Conservation (phyloP, 1,284 basidiomycete genomes). For the Rhodotorula sp. region DNA sequence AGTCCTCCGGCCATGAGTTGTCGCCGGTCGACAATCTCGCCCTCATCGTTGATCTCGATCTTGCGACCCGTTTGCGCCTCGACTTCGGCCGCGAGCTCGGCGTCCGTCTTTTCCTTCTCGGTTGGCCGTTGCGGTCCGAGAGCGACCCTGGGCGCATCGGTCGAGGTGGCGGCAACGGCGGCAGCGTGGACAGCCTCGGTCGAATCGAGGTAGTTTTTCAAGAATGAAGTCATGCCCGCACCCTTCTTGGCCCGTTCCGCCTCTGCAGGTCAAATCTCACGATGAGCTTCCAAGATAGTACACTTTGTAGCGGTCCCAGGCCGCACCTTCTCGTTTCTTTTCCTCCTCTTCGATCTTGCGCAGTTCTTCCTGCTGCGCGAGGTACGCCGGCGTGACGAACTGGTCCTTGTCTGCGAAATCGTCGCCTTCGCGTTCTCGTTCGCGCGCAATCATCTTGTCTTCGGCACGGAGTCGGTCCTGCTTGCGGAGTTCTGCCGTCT, state of each 20-base stretch:
- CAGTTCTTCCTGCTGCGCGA: slow-evolving; percentile 91
- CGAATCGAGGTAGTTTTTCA: slow-evolving; percentile 75
- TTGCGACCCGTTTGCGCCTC: slow-evolving; percentile 72
- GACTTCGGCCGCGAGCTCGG: slow-evolving; percentile 62
- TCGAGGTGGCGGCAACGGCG: slow-evolving; percentile 67
- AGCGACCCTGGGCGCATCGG: slow-evolving; percentile 21
- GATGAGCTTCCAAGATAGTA: background rate
- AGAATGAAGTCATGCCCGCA: slow-evolving; percentile 78
- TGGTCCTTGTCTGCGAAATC: slow-evolving; percentile 91
- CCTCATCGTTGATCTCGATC: slow-evolving; percentile 97
- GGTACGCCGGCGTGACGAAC: slow-evolving; percentile 97
- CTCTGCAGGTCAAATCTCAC: slow-evolving; percentile 33
- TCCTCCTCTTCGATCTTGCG: slow-evolving; percentile 88
- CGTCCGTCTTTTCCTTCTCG: slow-evolving; percentile 54
- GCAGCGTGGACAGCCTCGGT: slow-evolving; percentile 77
- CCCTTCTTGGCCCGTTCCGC: slow-evolving; percentile 37
- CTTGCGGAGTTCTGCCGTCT: slow-evolving; percentile 79
- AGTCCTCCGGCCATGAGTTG: slow-evolving; percentile 86
- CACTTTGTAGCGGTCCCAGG: background rate
- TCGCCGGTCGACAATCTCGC: slow-evolving; percentile 93
- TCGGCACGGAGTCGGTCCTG: slow-evolving; percentile 91
- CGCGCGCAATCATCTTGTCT: slow-evolving; percentile 94
- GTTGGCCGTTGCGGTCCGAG: slow-evolving; percentile 3
- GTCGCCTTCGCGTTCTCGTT: slow-evolving; percentile 89
- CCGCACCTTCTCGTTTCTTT: slow-evolving; percentile 70